phyloP scores from a whole-genome alignment of 805 yeast species.

The Groenewaldozyma tartarivorans region DNA sequence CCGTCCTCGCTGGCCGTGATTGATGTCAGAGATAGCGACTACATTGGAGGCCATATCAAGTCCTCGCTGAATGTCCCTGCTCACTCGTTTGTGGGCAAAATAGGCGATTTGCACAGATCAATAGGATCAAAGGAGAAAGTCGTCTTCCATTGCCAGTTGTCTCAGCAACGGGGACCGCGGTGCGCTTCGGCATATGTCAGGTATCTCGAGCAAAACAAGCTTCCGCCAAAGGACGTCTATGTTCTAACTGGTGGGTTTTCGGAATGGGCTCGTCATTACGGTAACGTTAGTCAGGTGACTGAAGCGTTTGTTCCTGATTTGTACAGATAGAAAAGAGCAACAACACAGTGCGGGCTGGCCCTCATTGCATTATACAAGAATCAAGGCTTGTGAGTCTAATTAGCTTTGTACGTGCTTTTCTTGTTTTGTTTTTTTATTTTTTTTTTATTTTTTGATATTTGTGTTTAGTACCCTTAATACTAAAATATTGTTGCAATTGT shows the following conservation, averaged over 20 bases:
- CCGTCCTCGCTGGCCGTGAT: slow-evolving; percentile 46
- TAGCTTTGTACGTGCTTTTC: too few species aligned
- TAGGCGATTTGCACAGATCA: slow-evolving; percentile 32
- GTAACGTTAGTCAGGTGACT: slow-evolving; percentile 30
- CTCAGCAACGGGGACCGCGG: slow-evolving; percentile 88
- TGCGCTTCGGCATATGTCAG: slow-evolving; percentile 59
- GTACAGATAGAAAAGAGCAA: slow-evolving; percentile 7
- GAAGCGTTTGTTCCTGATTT: slow-evolving; percentile 15
- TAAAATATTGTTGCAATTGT: too few species aligned
- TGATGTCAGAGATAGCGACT: slow-evolving; percentile 82
- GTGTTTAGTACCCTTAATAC: too few species aligned
- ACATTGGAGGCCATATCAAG: slow-evolving; percentile 63
- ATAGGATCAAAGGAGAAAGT: slow-evolving; percentile 38
- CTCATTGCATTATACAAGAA: too few species aligned
- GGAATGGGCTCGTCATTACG: slow-evolving; percentile 71
- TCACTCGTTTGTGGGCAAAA: slow-evolving; percentile 30
- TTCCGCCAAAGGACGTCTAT: slow-evolving; percentile 41
- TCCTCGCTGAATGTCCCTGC: slow-evolving; percentile 51
- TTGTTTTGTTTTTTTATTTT: too few species aligned
- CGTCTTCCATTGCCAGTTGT: slow-evolving; percentile 83
- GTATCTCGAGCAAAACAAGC: slow-evolving; percentile 26
- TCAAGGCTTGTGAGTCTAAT: too few species aligned
- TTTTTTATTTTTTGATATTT: too few species aligned
- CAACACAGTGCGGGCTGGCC: too few species aligned
- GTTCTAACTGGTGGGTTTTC: slow-evolving; percentile 79